Evolutionary conservation across 2,329 filamentous ascomycete genomes (phyloP), one percentile per base, ranked within the genome.

Genomic region (Diaporthe sp.): DNA sequence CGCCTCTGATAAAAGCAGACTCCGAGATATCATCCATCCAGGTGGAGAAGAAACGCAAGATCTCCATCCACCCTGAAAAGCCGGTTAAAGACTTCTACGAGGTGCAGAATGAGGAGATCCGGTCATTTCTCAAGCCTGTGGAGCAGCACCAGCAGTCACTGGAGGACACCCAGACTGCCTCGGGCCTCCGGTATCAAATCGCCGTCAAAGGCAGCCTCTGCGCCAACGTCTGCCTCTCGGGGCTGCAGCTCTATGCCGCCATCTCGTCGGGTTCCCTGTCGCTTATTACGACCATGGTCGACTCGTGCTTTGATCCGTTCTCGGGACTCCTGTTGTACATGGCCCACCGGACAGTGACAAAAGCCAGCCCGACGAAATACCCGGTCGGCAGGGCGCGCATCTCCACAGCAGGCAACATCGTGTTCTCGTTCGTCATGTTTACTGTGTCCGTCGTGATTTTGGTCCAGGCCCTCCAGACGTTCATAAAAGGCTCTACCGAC

Each of bases 221-320:
- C 1, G 96, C 96, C 75, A 98, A 98, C 80, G 84, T 98, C 74
- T 77, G 94, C 42, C 89, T 99, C 9, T 92, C 96, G 0, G 88
- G 89, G 3, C 88, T 99, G 25, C 96, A 99, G 84, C 87, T 98
- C 49, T 99, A 97, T 82, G 96, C 93, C 57, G 96, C 96, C 77
- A 90, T 95, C 63, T 91, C 94, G 0, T 98, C 96, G 0, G 92
- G 94, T 53, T 98, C 95, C n/a, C 90, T 98, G 49, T 98, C 96
- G 8, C 91, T 99, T 58, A 98, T 98, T 86, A 98, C 97, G 20
- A 99, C 96, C 77, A 98, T 97, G 94, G 96, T 96, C 20, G 97
- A 99, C 84, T 92, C 96, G 65, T 89, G 98, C 78, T 98, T 98
- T 85, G 97, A 98, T 82, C 96, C 95, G 12, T 82, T 97, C 80